phyloP scores from a whole-genome alignment of 106 monocot genomes.

The Dioscorea alata region DNA sequence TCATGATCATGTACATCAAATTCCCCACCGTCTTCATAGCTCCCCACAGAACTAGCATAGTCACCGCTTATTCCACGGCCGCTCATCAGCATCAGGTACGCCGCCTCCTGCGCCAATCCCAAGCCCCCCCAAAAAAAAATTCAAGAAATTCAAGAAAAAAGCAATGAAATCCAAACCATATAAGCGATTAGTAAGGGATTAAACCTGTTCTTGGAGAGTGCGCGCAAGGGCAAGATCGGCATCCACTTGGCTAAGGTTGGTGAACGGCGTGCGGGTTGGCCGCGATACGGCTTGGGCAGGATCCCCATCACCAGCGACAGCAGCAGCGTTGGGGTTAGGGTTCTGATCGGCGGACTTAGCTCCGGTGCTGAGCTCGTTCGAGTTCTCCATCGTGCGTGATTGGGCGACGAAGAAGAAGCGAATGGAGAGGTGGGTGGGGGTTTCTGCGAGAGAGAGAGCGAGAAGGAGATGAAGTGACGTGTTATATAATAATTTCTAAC shows the following conservation, averaged over 20 bases:
- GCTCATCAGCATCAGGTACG: slow-evolving; percentile 85
- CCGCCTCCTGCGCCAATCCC: slow-evolving; percentile 62
- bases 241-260: slow-evolving; percentile 81
- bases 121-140: neutral
- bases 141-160: neutral
- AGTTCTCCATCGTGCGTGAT: no score
- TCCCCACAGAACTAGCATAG: slow-evolving; percentile 7
- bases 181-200: neutral
- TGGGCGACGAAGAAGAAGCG: neutral
- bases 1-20: neutral
- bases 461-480: no score
- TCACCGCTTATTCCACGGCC: slow-evolving; percentile 23
- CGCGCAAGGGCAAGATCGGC: slow-evolving; percentile 95
- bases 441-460: no score
- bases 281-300: slow-evolving; percentile 5
- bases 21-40: slow-evolving; percentile 2
- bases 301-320: slow-evolving; percentile 3
- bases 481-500: no score
- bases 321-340: neutral
- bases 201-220: slow-evolving; percentile 87
- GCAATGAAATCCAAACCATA: no score
- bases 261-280: slow-evolving; percentile 61
- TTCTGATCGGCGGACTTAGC: neutral
- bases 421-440: neutral
- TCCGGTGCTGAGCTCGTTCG: neutral